phyloP scores from a whole-genome alignment of 306 rosid species.

The Quercus glauca region DNA sequence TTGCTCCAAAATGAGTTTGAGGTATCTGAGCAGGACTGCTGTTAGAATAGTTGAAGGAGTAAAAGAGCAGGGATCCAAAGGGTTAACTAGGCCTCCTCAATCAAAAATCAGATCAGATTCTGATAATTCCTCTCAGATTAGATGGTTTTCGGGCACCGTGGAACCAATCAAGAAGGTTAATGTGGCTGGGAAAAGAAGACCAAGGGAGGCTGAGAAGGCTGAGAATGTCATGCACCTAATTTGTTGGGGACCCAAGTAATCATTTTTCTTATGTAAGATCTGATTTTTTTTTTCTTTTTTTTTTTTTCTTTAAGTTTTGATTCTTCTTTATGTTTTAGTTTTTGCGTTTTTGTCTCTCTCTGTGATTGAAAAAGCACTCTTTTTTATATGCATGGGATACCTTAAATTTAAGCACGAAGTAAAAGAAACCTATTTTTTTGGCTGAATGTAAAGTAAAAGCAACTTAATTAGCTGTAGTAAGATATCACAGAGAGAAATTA shows the following conservation, averaged over 20 bases:
- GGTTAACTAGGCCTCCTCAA: neutral
- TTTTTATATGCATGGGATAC: too few relatives aligned
- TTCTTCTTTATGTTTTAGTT: too few relatives aligned
- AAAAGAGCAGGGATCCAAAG: constrained; percentile 18
- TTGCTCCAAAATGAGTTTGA: neutral
- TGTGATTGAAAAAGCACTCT: too few relatives aligned
- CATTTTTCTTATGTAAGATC: neutral
- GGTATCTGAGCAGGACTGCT: neutral
- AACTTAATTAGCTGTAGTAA: too few relatives aligned
- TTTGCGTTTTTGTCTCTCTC: too few relatives aligned
- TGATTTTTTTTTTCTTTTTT: too few relatives aligned
- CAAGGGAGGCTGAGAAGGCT: constrained; percentile 23
- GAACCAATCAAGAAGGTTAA: constrained; percentile 7
- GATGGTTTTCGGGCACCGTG: neutral
- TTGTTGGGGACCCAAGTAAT: constrained; percentile 24
- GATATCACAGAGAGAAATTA: too few relatives aligned
- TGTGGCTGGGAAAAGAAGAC: neutral
- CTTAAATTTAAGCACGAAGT: too few relatives aligned
- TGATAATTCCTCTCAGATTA: neutral
- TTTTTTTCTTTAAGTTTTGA: too few relatives aligned
- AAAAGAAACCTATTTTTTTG: too few relatives aligned
- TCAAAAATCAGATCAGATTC: neutral
- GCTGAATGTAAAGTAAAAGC: too few relatives aligned
- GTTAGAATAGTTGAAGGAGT: neutral
- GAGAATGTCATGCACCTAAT: constrained; percentile 25